Conservation (phyloP, 176 grass and related monocot genomes). For the Calamus simplicifolius region DNA sequence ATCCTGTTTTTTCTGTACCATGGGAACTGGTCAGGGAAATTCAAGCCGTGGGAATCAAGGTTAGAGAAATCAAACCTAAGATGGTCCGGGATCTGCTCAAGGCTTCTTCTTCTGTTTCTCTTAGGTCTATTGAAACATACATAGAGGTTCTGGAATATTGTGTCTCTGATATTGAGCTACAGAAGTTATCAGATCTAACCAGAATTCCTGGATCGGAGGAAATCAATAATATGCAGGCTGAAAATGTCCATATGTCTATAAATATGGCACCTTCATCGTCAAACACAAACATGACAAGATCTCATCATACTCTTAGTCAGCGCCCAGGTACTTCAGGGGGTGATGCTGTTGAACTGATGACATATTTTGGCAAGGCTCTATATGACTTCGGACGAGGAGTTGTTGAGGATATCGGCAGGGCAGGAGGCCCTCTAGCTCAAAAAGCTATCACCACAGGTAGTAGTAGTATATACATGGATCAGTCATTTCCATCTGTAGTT, state of each 20-base stretch:
- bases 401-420: conserved; percentile 89
- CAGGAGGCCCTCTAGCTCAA: conserved; percentile 35
- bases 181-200: conserved; percentile 38
- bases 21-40: conserved; percentile 90
- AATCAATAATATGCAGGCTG: conserved; percentile 30
- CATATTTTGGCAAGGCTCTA: conserved; percentile 91
- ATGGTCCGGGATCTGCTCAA: conserved; percentile 89
- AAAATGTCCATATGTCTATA: conserved; percentile 16
- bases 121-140: conserved; percentile 83
- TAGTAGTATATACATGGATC: conserved; percentile 21
- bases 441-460: conserved; percentile 41
- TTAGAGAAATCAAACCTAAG: conserved; percentile 84
- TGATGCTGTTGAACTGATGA: conserved; percentile 88
- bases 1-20: conserved; percentile 97
- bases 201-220: conserved; percentile 26
- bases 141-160: conserved; percentile 94
- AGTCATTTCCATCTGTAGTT: conserved; percentile 53
- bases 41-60: conserved; percentile 72
- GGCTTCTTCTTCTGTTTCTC: conserved; percentile 69
- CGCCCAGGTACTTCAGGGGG: conserved; percentile 55
- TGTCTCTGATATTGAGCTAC: conserved; percentile 77
- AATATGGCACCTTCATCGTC: conserved; percentile 16
- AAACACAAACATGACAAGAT: conserved; percentile 26
- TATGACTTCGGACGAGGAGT: conserved; percentile 91
- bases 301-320: conserved; percentile 34